Base-by-base conservation (phyloP, 140 eudicot species). In the Stevia rebaudiana region DNA sequence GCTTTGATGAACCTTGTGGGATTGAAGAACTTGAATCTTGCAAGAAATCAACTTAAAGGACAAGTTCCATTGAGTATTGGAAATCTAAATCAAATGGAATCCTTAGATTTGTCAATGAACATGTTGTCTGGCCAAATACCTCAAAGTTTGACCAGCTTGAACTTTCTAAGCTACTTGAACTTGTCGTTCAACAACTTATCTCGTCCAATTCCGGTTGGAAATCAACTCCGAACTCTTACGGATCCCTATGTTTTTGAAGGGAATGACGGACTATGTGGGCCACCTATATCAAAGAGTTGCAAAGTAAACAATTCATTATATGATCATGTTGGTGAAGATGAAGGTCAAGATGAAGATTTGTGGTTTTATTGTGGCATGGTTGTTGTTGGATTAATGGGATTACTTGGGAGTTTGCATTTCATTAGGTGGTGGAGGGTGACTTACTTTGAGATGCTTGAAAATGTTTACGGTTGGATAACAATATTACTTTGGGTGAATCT, bases 31-130 rank as follows among this genome's bases (percentile, higher is more conserved):
- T 31, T 43, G 8, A 46, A 46, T 64, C 58, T 64, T 64, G 46
- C 70, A 0, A 12, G 70, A 47, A 65, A 65, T 21, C 35, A 4
- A 0, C 13, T 65, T 11, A 65, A 33, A 11, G 61, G 70, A 48
- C 48, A 18, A 0, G 47, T 65, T 11, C 70, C 61, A 7, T 9
- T 5, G 18, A 2, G 0, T 5, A 48, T 65, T 65, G 61, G 61
- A 49, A 12, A 33, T 65, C 60, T 65, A 48, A 18, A 6, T 0
- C 10, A 65, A 19, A 2, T 65, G n/a, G 71, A 65, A 33, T 65
- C 60, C 6, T 48, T 48, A 65, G 71, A 65, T 65, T 35, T 48
- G 49, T 65, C 71, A 18, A 65, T 65, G 70, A 65, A 65, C 35
- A 35, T 9, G 35, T 9, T 65, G 15, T 48, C 15, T 6, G 71